Evolutionary conservation across 768 basidiomycete species (phyloP).

Genomic region (Aureoboletus auriporus): DNA sequence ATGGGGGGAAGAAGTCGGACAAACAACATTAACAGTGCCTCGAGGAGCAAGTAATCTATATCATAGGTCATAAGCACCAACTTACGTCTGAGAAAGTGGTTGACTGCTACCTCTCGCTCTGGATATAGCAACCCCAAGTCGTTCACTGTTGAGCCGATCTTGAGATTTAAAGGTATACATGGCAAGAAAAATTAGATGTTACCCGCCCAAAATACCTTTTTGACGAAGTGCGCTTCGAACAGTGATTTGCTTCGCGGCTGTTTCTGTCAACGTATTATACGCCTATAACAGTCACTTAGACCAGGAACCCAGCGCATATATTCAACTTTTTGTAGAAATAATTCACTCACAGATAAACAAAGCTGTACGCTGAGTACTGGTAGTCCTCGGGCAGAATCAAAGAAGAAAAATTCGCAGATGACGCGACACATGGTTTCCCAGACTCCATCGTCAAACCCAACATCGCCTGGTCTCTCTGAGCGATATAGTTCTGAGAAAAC

Average conservation of each 20-base stretch:
- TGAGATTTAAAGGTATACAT: not conserved
- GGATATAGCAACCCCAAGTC: constrained; percentile 47
- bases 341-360: constrained; percentile 20
- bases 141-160: constrained; percentile 29
- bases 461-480: constrained; percentile 12
- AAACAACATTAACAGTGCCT: constrained; percentile 53
- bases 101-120: constrained; percentile 42
- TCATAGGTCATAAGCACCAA: not conserved
- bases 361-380: constrained; percentile 23
- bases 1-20: constrained; percentile 51
- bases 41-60: constrained; percentile 54
- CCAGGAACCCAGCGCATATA: constrained; percentile 25
- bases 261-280: constrained; percentile 50
- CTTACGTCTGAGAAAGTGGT: not conserved
- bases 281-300: constrained; percentile 36
- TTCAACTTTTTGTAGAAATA: constrained; percentile 11
- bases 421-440: constrained; percentile 28
- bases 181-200: constrained; percentile 6
- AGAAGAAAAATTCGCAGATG: constrained; percentile 38
- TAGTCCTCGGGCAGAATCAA: constrained; percentile 12
- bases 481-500: not conserved
- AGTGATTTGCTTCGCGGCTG: constrained; percentile 34
- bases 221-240: constrained; percentile 48
- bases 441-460: constrained; percentile 19
- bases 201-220: constrained; percentile 47